Evolutionary conservation across 345 rosid species (phyloP).

Genomic region (Melaleuca alternifolia): DNA sequence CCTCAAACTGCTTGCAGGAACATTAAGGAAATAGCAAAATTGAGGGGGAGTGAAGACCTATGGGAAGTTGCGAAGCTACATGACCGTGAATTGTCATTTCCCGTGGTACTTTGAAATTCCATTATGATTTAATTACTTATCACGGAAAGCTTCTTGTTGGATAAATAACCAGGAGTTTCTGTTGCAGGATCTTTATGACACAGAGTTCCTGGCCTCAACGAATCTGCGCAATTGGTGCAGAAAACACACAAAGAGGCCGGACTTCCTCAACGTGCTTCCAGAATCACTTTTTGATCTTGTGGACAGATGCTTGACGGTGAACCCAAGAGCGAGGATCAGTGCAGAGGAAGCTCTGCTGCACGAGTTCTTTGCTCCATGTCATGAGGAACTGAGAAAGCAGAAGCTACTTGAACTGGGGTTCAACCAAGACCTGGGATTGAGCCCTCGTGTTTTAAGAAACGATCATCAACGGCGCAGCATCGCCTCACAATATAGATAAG

Average conservation of each 20-base stretch:
- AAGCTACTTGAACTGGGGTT: constrained; percentile 25
- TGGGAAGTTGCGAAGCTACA: constrained; percentile 94
- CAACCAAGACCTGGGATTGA: constrained; percentile 8
- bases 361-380: constrained; percentile 67
- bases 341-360: constrained; percentile 84
- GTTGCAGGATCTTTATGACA: constrained; percentile 53
- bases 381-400: constrained; percentile 40
- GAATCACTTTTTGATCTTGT: constrained; percentile 64
- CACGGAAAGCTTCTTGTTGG: background rate
- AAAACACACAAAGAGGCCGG: constrained; percentile 55
- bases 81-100: constrained; percentile 70
- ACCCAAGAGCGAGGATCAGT: constrained; percentile 70
- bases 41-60: constrained; percentile 89
- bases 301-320: constrained; percentile 73
- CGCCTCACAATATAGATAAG: background rate
- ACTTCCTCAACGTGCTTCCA: constrained; percentile 47
- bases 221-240: constrained; percentile 57
- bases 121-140: background rate
- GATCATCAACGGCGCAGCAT: background rate
- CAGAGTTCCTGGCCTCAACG: constrained; percentile 23
- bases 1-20: constrained; percentile 38
- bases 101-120: constrained; percentile 34
- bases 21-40: constrained; percentile 65
- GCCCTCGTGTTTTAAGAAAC: background rate
- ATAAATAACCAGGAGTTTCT: background rate